Conservation (phyloP, 2,329 filamentous ascomycete genomes). For the Cladophialophora immunda region DNA sequence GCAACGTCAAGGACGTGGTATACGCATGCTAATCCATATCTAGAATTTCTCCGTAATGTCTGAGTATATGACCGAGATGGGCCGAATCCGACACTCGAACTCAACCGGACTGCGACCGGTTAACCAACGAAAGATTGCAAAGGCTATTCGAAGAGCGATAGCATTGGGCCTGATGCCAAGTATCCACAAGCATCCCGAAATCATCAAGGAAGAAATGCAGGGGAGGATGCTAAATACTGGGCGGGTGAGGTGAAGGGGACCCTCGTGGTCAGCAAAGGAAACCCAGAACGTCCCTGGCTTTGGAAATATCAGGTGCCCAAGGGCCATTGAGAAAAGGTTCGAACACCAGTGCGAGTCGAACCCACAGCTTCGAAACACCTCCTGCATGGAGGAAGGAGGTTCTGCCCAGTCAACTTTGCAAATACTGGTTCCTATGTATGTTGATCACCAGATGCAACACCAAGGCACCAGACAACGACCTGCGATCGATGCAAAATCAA, state of each 20-base stretch:
- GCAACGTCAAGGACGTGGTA: not conserved
- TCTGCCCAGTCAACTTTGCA: not conserved
- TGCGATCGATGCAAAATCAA: not conserved
- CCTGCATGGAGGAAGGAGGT: not conserved
- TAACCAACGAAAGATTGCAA: constrained; percentile 93
- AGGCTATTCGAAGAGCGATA: constrained; percentile 87
- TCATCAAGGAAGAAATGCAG: constrained; percentile 61
- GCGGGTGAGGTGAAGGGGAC: constrained; percentile 19
- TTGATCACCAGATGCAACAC: not conserved
- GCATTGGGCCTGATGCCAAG: constrained; percentile 92
- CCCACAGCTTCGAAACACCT: not conserved
- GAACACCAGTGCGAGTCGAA: not conserved
- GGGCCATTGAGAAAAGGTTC: not conserved
- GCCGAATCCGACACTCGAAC: constrained; percentile 79
- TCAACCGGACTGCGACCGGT: constrained; percentile 82
- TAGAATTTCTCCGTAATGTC: constrained; percentile 94
- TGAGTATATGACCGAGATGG: constrained; percentile 85
- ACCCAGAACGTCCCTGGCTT: not conserved
- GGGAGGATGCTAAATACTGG: constrained; percentile 40
- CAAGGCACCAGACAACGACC: not conserved
- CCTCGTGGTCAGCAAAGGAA: not conserved
- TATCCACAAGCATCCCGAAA: constrained; percentile 86
- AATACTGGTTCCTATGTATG: not conserved
- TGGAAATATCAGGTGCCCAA: not conserved
- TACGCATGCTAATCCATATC: constrained; percentile 30